A percentile compares a stretch with the other conserved stretches of the same genome.
Evolutionary conservation across 2,329 filamentous ascomycete species (phyloP).

Genomic region (Alternaria panax): DNA sequence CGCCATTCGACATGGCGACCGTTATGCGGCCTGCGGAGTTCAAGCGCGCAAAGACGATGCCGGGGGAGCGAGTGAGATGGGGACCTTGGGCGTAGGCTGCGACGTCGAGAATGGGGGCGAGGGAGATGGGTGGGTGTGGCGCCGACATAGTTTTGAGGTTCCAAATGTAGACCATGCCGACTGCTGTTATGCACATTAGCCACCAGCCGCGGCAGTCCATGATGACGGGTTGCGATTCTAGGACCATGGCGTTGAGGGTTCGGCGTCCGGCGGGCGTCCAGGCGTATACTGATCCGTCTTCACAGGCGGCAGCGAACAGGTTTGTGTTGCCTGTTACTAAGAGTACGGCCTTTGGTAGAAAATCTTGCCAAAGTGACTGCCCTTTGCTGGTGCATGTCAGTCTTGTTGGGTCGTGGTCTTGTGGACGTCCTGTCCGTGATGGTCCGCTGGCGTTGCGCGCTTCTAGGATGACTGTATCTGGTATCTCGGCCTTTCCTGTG

Average conservation of each 20-base stretch:
- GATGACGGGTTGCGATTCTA: conserved; percentile 94
- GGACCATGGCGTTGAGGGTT: conserved; percentile 80
- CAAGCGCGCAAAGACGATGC: conserved; percentile 87
- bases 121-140: conserved; percentile 86
- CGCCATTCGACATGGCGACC: conserved; percentile 91
- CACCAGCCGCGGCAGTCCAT: conserved; percentile 89
- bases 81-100: conserved; percentile 80
- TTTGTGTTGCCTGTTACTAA: conserved; percentile 87
- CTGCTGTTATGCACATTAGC: conserved; percentile 87
- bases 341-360: conserved; percentile 84
- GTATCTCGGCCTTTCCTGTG: conserved; percentile 58
- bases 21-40: conserved; percentile 87
- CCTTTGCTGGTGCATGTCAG: conserved; percentile 84
- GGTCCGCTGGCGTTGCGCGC: conserved; percentile 78
- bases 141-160: conserved; percentile 83
- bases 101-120: conserved; percentile 87
- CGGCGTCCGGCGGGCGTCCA: conserved; percentile 94
- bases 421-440: conserved; percentile 64
- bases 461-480: conserved; percentile 79
- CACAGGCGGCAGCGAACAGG: conserved; percentile 92
- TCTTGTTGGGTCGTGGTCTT: conserved; percentile 81
- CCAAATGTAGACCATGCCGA: conserved; percentile 92
- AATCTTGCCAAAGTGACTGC: conserved; percentile 90
- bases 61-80: conserved; percentile 80
- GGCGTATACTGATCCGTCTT: conserved; percentile 87